A percentile compares a stretch with the other conserved stretches of the same genome.
phyloP scores from a whole-genome alignment of 2,329 filamentous ascomycete genomes.

The Colletotrichum tropicale region DNA sequence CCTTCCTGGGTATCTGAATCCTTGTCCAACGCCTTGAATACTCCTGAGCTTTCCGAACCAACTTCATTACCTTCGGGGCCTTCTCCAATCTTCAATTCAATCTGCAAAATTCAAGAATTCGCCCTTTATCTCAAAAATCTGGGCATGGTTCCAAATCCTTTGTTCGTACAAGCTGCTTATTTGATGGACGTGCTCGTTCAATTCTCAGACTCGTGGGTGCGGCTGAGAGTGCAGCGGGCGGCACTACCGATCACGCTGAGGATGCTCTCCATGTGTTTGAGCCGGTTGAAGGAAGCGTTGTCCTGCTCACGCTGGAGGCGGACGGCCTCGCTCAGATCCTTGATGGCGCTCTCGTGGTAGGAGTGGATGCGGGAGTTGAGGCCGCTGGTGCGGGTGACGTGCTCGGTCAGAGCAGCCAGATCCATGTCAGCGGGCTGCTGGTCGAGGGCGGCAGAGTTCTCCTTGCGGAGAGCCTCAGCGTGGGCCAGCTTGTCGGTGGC shows the following conservation, averaged over 20 bases:
- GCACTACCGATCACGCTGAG: not conserved
- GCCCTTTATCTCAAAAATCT: not conserved
- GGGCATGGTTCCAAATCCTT: not conserved
- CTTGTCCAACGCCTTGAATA: not conserved
- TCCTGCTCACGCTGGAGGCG: not conserved
- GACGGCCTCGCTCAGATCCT: not conserved
- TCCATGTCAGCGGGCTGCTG: not conserved
- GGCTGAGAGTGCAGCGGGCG: not conserved
- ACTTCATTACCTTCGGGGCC: not conserved
- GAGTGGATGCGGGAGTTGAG: not conserved
- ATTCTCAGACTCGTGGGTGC: not conserved
- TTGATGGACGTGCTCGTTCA: not conserved
- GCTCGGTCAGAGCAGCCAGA: not conserved
- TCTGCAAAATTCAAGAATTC: not conserved
- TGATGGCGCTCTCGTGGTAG: not conserved
- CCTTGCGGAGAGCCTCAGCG: not conserved
- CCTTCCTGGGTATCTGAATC: not conserved
- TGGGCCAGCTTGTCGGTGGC: constrained; percentile 2
- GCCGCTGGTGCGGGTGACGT: not conserved
- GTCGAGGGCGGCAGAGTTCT: not conserved
- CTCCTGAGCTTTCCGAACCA: not conserved
- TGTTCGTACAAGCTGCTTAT: not conserved
- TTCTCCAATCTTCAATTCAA: not conserved
- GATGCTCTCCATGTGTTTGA: not conserved
- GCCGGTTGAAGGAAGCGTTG: not conserved